A percentile compares a stretch with the other conserved stretches of the same genome.
Evolutionary conservation across 306 rosid genomes (phyloP).

Genomic region (Macrotyloma uniflorum): DNA sequence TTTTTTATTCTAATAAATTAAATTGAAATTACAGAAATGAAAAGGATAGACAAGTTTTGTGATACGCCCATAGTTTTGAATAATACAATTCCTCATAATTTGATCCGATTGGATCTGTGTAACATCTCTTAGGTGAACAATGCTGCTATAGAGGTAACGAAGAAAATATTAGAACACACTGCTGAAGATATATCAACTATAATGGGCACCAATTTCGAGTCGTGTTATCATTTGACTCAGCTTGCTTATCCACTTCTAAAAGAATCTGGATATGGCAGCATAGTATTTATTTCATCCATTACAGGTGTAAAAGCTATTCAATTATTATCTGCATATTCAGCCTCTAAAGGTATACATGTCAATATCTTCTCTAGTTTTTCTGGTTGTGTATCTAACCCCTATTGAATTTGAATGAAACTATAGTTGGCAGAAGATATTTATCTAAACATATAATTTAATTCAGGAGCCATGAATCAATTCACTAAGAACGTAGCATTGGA

Average conservation of each 20-base stretch:
- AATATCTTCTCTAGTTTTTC: no score
- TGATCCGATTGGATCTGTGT: neutral
- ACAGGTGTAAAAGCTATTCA: constrained; percentile 22
- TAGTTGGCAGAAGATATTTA: no score
- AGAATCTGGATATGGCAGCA: constrained; percentile 46
- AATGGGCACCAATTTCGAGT: constrained; percentile 50
- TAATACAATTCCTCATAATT: neutral
- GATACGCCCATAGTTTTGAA: neutral
- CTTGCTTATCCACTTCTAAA: constrained; percentile 57
- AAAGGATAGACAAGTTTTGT: no score
- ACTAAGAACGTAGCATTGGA: neutral
- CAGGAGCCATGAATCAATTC: neutral
- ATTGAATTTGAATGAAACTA: no score
- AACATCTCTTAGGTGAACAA: constrained; percentile 47
- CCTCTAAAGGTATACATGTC: constrained; percentile 34
- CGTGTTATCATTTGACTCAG: constrained; percentile 46
- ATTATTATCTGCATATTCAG: constrained; percentile 26
- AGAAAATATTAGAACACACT: constrained; percentile 32
- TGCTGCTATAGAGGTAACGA: neutral
- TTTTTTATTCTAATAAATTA: no score
- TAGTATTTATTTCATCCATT: constrained; percentile 48
- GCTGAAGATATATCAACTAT: constrained; percentile 41
- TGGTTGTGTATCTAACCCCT: no score
- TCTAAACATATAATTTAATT: neutral
- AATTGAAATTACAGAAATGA: no score